These are phyloP conservation scores for Trichoderma lentiforme DNA, from an alignment of 2,329 filamentous ascomycete genomes.

Conservation along the genomic window DNA sequence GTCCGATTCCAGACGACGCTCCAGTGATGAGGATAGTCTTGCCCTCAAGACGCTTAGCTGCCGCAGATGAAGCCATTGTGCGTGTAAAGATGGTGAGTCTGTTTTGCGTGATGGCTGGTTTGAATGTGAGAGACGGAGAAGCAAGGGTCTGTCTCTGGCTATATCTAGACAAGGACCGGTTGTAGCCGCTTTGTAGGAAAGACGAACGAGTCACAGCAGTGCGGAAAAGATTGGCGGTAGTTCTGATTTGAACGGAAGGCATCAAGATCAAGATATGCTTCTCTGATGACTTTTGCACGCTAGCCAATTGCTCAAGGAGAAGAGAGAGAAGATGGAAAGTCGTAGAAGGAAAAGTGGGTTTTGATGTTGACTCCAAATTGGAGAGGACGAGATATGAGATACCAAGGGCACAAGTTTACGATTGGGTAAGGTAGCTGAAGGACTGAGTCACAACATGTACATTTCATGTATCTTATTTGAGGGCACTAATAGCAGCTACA, in stretches of 20 bases:
- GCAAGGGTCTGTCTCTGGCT: background rate
- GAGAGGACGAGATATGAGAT: background rate
- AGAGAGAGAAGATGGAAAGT: background rate
- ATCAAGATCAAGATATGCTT: background rate
- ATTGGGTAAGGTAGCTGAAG: no score
- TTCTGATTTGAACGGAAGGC: background rate
- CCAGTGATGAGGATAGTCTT: slow-evolving; percentile 93
- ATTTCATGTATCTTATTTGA: background rate
- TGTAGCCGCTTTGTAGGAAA: background rate
- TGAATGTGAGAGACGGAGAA: background rate
- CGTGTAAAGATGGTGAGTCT: slow-evolving; percentile 20
- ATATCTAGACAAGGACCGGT: background rate
- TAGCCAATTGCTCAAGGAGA: background rate
- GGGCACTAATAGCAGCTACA: background rate
- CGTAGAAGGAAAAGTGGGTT: slow-evolving; percentile 4
- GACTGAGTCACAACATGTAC: background rate
- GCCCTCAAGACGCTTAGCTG: slow-evolving; percentile 80
- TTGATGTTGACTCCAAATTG: background rate
- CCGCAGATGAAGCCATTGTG: slow-evolving; percentile 58
- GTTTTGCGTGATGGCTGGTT: background rate
- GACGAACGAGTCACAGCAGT: background rate
- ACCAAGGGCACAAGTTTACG: background rate
- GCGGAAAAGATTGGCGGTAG: background rate
- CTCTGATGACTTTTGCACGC: background rate
- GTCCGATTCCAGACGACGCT: slow-evolving; percentile 88